Evolutionary conservation across 2,329 filamentous ascomycete species (phyloP).

Genomic region (Colletotrichum navitas): DNA sequence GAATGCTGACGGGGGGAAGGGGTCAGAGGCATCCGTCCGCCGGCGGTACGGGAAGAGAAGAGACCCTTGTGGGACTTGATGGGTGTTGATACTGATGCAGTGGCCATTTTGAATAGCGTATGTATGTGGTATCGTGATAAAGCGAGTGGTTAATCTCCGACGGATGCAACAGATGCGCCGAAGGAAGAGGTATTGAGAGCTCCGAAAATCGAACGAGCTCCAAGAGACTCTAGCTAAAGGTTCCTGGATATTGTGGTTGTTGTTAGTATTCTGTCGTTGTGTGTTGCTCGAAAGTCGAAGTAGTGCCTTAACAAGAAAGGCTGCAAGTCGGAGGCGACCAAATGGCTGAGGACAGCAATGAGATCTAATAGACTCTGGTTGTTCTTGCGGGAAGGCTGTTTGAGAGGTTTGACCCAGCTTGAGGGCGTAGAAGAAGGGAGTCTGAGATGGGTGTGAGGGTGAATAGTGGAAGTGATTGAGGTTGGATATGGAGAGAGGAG

Average conservation of each 20-base stretch:
- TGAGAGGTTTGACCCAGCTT: slow-evolving; percentile 44
- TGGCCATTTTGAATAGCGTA: slow-evolving; percentile 77
- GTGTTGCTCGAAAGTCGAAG: slow-evolving; percentile 63
- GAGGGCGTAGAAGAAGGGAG: slow-evolving; percentile 39
- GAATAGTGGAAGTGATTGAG: slow-evolving; percentile 42
- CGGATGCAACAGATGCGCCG: slow-evolving; percentile 62
- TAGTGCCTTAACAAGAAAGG: slow-evolving; percentile 57
- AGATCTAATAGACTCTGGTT: slow-evolving; percentile 62
- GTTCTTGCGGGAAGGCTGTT: slow-evolving; percentile 50
- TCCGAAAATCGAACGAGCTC: slow-evolving; percentile 64
- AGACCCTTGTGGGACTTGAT: slow-evolving; percentile 94
- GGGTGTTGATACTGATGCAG: slow-evolving; percentile 84
- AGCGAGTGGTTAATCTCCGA: slow-evolving; percentile 54
- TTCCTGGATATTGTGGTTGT: slow-evolving; percentile 61
- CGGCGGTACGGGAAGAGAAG: slow-evolving; percentile 92
- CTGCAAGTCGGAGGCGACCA: slow-evolving; percentile 63
- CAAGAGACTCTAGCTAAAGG: slow-evolving; percentile 72
- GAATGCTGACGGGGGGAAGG: slow-evolving; percentile 82
- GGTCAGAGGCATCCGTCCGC: slow-evolving; percentile 93
- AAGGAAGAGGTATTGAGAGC: slow-evolving; percentile 53
- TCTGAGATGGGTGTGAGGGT: slow-evolving; percentile 33
- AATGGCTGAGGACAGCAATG: slow-evolving; percentile 58
- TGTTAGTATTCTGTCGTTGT: slow-evolving; percentile 60
- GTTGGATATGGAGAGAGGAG: slow-evolving; percentile 47
- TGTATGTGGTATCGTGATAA: slow-evolving; percentile 51